These are phyloP conservation scores for Nitzschia sp. DNA, from an alignment of 108 stramenopile genomes.

Conservation along the genomic window DNA sequence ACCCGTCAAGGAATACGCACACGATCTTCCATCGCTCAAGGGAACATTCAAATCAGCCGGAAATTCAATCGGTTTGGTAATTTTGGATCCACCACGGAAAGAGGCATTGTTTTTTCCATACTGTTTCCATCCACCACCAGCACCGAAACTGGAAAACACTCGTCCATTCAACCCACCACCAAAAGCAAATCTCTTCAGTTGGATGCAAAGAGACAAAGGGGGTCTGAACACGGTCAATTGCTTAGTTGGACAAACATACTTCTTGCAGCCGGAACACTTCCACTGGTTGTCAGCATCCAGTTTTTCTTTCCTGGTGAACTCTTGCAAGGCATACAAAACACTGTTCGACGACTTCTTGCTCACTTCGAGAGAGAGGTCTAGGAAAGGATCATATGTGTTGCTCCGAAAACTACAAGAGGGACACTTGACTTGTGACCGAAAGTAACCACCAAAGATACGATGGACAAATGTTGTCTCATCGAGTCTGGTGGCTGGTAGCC, in stretches of 20 bases:
- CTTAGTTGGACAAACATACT: conserved; percentile 77
- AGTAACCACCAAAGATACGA: conserved; percentile 92
- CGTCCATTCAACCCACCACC: conserved; percentile 40
- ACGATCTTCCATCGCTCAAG: conserved; percentile 71
- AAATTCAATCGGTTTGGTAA: conserved; percentile 74
- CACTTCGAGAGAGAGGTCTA: conserved; percentile 92
- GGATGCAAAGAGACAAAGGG: conserved; percentile 89
- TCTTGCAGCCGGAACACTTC: conserved; percentile 87
- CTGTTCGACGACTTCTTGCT: conserved; percentile 65
- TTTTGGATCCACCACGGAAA: conserved; percentile 56
- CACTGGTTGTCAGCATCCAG: conserved; percentile 88
- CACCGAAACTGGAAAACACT: conserved; percentile 18
- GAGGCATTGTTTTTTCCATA: conserved; percentile 19
- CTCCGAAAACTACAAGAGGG: conserved; percentile 76
- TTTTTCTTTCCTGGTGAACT: conserved; percentile 81
- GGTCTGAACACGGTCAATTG: conserved; percentile 75
- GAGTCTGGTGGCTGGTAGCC: conserved; percentile 68
- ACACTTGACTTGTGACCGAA: conserved; percentile 86
- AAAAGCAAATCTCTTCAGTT: conserved; percentile 93
- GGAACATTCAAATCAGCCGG: conserved; percentile 66
- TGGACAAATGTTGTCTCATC: conserved; percentile 92
- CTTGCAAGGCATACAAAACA: conserved; percentile 66
- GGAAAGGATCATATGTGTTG: conserved; percentile 93
- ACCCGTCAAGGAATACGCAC: conserved; percentile 66
- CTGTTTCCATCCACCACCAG: conserved; percentile 30